Conservation (phyloP, 805 yeast genomes). For the Nakazawaea peltata region DNA sequence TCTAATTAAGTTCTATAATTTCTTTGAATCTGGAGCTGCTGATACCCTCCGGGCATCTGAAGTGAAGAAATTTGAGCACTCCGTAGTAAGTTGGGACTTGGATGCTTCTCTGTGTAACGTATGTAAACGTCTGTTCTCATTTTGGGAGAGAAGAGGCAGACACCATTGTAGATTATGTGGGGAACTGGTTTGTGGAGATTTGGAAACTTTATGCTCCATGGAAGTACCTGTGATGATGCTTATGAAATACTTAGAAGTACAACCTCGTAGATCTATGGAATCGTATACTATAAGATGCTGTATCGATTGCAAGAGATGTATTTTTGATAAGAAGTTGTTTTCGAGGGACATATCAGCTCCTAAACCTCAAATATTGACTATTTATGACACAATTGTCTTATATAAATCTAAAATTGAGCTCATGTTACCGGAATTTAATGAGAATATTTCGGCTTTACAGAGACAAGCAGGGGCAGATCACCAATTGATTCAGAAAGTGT, state of each 20-base stretch:
- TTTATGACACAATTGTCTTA: slow-evolving; percentile 23
- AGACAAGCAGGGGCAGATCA: too few relatives aligned
- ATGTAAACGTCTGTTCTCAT: slow-evolving; percentile 51
- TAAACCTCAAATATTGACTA: slow-evolving; percentile 28
- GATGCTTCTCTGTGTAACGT: slow-evolving; percentile 46
- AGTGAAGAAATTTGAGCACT: slow-evolving; percentile 31
- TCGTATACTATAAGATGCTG: slow-evolving; percentile 50
- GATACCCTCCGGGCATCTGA: too few relatives aligned
- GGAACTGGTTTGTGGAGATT: slow-evolving; percentile 65
- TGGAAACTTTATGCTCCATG: slow-evolving; percentile 58
- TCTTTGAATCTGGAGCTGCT: slow-evolving; percentile 11
- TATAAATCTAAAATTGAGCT: slow-evolving; percentile 15
- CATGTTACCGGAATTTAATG: slow-evolving; percentile 13
- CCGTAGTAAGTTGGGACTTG: slow-evolving; percentile 57
- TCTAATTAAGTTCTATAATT: slow-evolving; percentile 33
- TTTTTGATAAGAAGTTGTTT: slow-evolving; percentile 51
- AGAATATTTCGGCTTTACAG: too few relatives aligned
- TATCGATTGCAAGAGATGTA: slow-evolving; percentile 51
- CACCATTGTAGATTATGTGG: slow-evolving; percentile 96
- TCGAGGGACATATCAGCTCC: slow-evolving; percentile 27
- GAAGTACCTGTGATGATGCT: slow-evolving; percentile 48
- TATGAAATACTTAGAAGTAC: slow-evolving; percentile 27
- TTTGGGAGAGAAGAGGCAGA: slow-evolving; percentile 45
- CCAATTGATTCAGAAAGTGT: too few relatives aligned
- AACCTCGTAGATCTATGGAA: slow-evolving; percentile 18